Conservation (phyloP, 257 asterid species). For the Parsonsia alboflavescens region DNA sequence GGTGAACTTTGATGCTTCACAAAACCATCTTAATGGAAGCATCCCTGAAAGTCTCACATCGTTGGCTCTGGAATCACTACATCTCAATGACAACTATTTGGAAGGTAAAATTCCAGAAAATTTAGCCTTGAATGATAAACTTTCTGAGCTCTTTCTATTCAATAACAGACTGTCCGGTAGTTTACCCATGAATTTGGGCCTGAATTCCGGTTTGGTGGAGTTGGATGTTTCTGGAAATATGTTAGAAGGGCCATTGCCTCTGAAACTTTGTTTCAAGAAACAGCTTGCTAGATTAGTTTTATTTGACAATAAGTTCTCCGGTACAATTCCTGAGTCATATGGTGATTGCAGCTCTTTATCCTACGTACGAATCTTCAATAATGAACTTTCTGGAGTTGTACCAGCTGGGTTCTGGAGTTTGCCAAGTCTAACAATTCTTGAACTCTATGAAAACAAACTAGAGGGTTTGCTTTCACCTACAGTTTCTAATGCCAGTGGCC, state of each 20-base stretch:
- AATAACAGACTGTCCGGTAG: conserved; percentile 59
- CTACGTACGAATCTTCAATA: conserved; percentile 43
- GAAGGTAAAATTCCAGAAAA: conserved; percentile 58
- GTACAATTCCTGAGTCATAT: conserved; percentile 56
- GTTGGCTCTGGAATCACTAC: conserved; percentile 39
- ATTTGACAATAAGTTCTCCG: conserved; percentile 56
- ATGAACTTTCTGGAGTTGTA: conserved; percentile 46
- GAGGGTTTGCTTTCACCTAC: conserved; percentile 58
- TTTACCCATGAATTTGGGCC: conserved; percentile 52
- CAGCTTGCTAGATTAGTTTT: conserved; percentile 34
- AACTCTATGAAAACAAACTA: conserved; percentile 47
- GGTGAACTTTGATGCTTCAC: conserved; percentile 55
- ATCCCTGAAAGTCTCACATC: conserved; percentile 60
- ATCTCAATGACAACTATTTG: conserved; percentile 55
- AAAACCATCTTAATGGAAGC: conserved; percentile 54
- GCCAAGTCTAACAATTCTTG: conserved; percentile 34
- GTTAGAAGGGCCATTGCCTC: conserved; percentile 66
- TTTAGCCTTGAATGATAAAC: conserved; percentile 39
- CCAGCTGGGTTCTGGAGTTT: conserved; percentile 69
- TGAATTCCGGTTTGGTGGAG: conserved; percentile 52
- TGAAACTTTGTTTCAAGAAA: conserved; percentile 45
- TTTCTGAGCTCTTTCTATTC: conserved; percentile 46
- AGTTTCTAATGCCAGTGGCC: conserved; percentile 37
- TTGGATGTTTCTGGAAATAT: conserved; percentile 63
- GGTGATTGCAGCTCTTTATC: conserved; percentile 55